Conservation (phyloP, 1,284 basidiomycete genomes). For the Sanguinoderma infundibulare region DNA sequence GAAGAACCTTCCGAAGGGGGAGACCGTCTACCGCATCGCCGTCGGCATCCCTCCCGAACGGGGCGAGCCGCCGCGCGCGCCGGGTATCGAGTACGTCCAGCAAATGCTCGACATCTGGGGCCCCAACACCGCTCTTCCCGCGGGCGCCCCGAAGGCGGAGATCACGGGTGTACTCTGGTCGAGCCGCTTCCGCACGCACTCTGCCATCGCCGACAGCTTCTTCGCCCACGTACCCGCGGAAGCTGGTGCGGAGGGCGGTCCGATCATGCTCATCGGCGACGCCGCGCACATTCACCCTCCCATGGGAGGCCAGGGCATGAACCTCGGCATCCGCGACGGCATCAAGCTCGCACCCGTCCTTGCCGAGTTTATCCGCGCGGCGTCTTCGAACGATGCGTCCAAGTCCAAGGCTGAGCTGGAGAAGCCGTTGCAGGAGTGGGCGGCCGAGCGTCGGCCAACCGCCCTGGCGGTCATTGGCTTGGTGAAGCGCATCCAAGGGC, state of each 20-base stretch:
- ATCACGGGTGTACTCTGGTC: conserved; percentile 38
- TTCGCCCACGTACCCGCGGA: conserved; percentile 33
- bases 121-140: conserved; percentile 24
- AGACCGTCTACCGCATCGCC: conserved; percentile 39
- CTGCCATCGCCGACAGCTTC: conserved; percentile 39
- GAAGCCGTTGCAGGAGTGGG: conserved; percentile 26
- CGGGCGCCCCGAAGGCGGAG: conserved; percentile 12
- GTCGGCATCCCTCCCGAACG: conserved; percentile 36
- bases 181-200: conserved; percentile 44
- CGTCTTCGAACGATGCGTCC: background rate
- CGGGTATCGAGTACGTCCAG: conserved; percentile 42
- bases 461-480: conserved; percentile 28
- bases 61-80: conserved; percentile 37
- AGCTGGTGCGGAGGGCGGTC: conserved; percentile 17
- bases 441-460: conserved; percentile 21
- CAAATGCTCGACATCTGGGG: conserved; percentile 41
- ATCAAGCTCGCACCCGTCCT: conserved; percentile 38
- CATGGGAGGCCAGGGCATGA: conserved; percentile 52
- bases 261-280: conserved; percentile 44
- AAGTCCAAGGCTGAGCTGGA: conserved; percentile 5
- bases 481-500: conserved; percentile 20
- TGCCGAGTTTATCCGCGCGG: conserved; percentile 18
- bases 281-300: conserved; percentile 52
- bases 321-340: conserved; percentile 49
- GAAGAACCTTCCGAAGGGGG: background rate